phyloP scores from a whole-genome alignment of 805 yeast species.

The Candida odintsovae region DNA sequence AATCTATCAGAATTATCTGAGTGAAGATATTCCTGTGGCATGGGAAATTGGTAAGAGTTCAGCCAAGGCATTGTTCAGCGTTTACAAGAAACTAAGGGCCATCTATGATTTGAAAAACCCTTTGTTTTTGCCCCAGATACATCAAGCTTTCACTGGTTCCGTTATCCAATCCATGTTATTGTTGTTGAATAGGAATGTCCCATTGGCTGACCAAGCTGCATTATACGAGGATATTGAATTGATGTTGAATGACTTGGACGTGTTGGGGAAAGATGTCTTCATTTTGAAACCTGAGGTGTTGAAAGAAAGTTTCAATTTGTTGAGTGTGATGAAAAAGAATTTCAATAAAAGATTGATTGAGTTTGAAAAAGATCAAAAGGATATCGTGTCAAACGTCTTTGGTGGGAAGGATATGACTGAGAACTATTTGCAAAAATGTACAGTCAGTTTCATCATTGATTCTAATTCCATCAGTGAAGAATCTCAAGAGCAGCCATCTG shows the following conservation, averaged over 20 bases:
- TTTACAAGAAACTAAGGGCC: slow-evolving; percentile 22
- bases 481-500: slow-evolving; percentile 6
- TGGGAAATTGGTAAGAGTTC: slow-evolving; percentile 23
- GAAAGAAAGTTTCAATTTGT: slow-evolving; percentile 24
- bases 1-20: slow-evolving; percentile 23
- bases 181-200: slow-evolving; percentile 17
- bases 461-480: slow-evolving; percentile 5
- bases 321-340: slow-evolving; percentile 21
- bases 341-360: slow-evolving; percentile 22
- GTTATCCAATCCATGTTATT: slow-evolving; percentile 28
- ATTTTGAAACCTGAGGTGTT: slow-evolving; percentile 23
- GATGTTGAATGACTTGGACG: slow-evolving; percentile 21
- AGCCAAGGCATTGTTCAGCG: slow-evolving; percentile 23
- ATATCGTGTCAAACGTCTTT: slow-evolving; percentile 26
- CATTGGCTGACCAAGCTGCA: slow-evolving; percentile 15
- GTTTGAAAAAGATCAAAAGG: slow-evolving; percentile 23
- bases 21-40: slow-evolving; percentile 24
- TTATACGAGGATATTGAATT: slow-evolving; percentile 22
- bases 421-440: slow-evolving; percentile 23
- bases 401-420: slow-evolving; percentile 27
- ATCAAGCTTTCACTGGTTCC: slow-evolving; percentile 28
- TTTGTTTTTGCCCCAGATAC: slow-evolving; percentile 26
- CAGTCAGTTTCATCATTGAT: slow-evolving; percentile 24
- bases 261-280: slow-evolving; percentile 20
- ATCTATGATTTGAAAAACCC: slow-evolving; percentile 21